Evolutionary conservation across 2,329 filamentous ascomycete genomes (phyloP).

Genomic region (Fusarium udum): DNA sequence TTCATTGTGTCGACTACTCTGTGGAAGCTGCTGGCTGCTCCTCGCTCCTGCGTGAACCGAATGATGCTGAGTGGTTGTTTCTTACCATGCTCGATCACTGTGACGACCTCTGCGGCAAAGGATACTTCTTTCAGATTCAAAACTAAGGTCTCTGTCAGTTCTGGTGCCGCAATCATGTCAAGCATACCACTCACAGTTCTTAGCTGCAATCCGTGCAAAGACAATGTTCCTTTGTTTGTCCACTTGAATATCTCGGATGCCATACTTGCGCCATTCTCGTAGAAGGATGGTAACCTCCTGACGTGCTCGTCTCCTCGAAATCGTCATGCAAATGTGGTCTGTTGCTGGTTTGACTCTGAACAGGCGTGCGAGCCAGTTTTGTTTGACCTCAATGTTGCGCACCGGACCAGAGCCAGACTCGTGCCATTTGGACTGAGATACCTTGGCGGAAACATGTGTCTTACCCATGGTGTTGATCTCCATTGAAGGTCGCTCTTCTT

Average conservation of each 20-base stretch:
- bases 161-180: background rate
- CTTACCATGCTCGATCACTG: conserved; percentile 85
- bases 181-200: conserved; percentile 73
- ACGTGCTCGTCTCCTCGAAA: conserved; percentile 74
- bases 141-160: conserved; percentile 59
- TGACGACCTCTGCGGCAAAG: conserved; percentile 88
- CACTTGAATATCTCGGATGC: conserved; percentile 80
- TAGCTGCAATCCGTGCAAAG: conserved; percentile 77
- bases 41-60: conserved; percentile 87
- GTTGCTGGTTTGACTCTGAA: conserved; percentile 88
- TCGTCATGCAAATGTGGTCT: conserved; percentile 77
- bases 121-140: conserved; percentile 87
- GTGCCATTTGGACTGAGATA: conserved; percentile 42
- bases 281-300: conserved; percentile 81
- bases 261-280: conserved; percentile 81
- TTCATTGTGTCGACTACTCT: conserved; percentile 82
- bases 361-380: conserved; percentile 89
- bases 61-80: conserved; percentile 80
- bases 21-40: conserved; percentile 90
- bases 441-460: conserved; percentile 17
- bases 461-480: conserved; percentile 36
- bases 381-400: conserved; percentile 71
- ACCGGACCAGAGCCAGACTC: conserved; percentile 51
- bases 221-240: conserved; percentile 84
- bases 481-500: conserved; percentile 14